A percentile compares a stretch with the other conserved stretches of the same genome.
Conservation (phyloP, 192 early-diverging fungal species). For the Rhizophagus prolifer region DNA sequence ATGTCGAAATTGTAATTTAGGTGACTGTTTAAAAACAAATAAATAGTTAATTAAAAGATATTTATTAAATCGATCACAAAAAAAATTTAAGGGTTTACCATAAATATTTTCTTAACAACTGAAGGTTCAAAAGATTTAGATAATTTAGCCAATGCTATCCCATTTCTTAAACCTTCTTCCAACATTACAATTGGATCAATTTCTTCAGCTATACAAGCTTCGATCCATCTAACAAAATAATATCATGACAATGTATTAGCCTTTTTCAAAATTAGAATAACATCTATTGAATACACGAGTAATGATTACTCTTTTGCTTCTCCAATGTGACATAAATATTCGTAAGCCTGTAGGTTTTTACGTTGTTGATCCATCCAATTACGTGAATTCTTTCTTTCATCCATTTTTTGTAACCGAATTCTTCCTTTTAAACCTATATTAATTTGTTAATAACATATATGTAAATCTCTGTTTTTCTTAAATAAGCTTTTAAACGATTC, state of each 20-base stretch:
- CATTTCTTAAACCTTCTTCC: slow-evolving; percentile 92
- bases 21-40: slow-evolving; percentile 48
- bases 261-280: neutral
- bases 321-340: slow-evolving; percentile 97
- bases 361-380: slow-evolving; percentile 91
- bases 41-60: neutral
- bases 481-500: too few species aligned
- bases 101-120: slow-evolving; percentile 85
- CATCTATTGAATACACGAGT: neutral
- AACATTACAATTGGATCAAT: slow-evolving; percentile 75
- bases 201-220: slow-evolving; percentile 82
- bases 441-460: neutral
- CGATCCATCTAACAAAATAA: slow-evolving; percentile 81
- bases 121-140: slow-evolving; percentile 80
- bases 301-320: slow-evolving; percentile 94
- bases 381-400: slow-evolving; percentile 37
- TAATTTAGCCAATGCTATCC: slow-evolving; percentile 88
- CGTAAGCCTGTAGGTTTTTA: slow-evolving; percentile 91
- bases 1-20: slow-evolving; percentile 86
- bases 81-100: slow-evolving; percentile 38
- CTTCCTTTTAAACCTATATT: slow-evolving; percentile 47
- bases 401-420: slow-evolving; percentile 46
- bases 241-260: neutral
- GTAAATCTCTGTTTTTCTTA: too few species aligned
- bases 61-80: neutral